Evolutionary conservation across 176 grass and related monocot genomes (phyloP), one percentile per base, ranked within the genome.

Genomic region (Paspalum notatum): DNA sequence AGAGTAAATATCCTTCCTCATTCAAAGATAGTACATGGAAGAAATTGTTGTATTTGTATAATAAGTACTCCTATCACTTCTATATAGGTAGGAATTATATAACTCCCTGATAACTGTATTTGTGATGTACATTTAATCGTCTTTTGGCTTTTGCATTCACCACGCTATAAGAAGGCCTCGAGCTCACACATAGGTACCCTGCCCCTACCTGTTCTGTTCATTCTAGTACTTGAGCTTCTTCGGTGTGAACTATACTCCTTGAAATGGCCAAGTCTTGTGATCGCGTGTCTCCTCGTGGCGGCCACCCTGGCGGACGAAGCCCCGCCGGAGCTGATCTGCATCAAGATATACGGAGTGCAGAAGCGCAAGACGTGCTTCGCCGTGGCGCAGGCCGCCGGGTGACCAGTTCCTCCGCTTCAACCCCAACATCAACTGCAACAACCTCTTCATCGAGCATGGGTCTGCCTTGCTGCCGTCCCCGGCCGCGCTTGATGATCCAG

Each of bases 391-490:
- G 0, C 26, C 62, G 20, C 5, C 14, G 70, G 50, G 26, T 86
- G 12, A 12, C 1, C 43, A 81, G 52, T 86, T 86, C 77, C 70
- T 81, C 26, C n/a, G 7, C 20, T 81, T 81, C 77, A 86, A 86
- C 77, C 84, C 84, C 62, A 86, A 81, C 71, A 67, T 86, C 84
- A 75, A 81, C 77, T 81, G 84, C 62, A 9, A 3, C 7, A 81
- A 43, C 60, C 4, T 86, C 62, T 86, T 86, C 43, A 42, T 86
- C 54, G 84, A 70, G 27, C 84, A 86, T 86, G 84, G 84, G 61
- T 86, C 70, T 86, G 84, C 77, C 69, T 81, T 22, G 61, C 66
- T 4, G 84, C 70, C 0, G 1, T 71, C 1, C 5, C 70, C 0
- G 1, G 62, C 1, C 5, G 38, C 48, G 42, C 51, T 40, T 80